phyloP scores from a whole-genome alignment of 2,329 filamentous ascomycete species.

The Pseudogymnoascus sp. region DNA sequence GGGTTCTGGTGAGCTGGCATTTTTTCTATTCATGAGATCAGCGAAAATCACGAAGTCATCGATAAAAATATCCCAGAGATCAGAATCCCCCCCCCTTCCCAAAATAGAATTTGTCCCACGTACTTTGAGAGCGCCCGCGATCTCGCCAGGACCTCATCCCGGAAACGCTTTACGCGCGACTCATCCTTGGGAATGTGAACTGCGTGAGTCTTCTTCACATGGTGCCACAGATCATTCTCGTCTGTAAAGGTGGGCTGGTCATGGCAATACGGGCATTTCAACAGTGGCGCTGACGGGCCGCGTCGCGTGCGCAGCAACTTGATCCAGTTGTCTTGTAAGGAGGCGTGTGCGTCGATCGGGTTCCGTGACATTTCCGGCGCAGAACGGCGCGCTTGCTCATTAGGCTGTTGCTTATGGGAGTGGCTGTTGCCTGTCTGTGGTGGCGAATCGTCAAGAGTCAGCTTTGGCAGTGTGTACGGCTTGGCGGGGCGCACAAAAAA shows the following conservation, averaged over 20 bases:
- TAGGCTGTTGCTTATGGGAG: not conserved
- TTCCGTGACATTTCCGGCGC: not conserved
- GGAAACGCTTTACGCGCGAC: not conserved
- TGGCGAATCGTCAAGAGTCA: not conserved
- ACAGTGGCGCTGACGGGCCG: not conserved
- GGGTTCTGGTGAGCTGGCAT: not conserved
- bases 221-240: not conserved
- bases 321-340: not conserved
- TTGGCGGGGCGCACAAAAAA: not conserved
- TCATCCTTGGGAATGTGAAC: not conserved
- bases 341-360: not conserved
- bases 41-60: not conserved
- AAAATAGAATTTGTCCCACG: not conserved
- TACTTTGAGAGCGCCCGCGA: not conserved
- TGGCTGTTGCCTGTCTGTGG: not conserved
- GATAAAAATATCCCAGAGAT: not conserved
- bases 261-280: not conserved
- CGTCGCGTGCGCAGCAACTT: not conserved
- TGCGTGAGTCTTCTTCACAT: not conserved
- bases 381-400: not conserved
- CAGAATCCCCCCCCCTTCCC: not conserved
- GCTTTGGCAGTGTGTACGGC: not conserved
- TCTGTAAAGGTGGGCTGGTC: not conserved
- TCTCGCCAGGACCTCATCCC: conserved; percentile 1
- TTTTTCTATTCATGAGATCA: not conserved